A percentile compares a stretch with the other conserved stretches of the same genome.
Conservation (phyloP, 306 rosid genomes). For the Casuarina equisetifolia region DNA sequence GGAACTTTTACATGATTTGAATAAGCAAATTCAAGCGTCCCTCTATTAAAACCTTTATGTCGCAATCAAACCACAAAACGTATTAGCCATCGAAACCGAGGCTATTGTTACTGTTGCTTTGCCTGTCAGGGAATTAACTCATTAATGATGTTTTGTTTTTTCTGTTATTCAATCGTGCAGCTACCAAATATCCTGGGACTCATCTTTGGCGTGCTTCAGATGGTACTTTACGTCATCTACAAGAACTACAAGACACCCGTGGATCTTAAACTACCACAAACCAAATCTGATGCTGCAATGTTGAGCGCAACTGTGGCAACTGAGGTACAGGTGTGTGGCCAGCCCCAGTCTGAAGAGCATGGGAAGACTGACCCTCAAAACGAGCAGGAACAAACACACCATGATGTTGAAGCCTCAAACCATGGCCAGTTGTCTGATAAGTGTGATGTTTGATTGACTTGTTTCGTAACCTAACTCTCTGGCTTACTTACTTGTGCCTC, state of each 20-base stretch:
- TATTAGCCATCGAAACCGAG: too few species aligned
- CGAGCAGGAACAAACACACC: neutral
- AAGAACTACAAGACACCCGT: conserved; percentile 36
- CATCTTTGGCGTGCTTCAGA: conserved; percentile 72
- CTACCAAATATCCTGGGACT: conserved; percentile 84
- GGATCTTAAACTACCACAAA: conserved; percentile 55
- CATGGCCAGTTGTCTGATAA: neutral
- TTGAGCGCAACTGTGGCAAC: conserved; percentile 12
- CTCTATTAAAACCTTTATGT: too few species aligned
- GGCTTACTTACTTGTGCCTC: neutral
- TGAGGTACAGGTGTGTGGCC: conserved; percentile 21
- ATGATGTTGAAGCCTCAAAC: neutral
- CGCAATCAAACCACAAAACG: too few species aligned
- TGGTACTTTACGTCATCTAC: conserved; percentile 60
- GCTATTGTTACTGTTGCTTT: neutral
- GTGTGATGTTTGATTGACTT: conserved; percentile 20
- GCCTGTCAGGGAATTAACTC: neutral
- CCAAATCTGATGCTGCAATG: conserved; percentile 46
- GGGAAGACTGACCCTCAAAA: neutral
- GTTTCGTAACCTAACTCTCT: neutral
- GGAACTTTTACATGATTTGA: neutral
- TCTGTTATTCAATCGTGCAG: conserved; percentile 35
- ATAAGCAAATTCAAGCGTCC: too few species aligned
- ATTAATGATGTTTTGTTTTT: neutral
- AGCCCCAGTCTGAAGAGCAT: neutral